Evolutionary conservation across 192 early-diverging fungal genomes (phyloP).

Genomic region (Borealophlyctis nickersoniae): DNA sequence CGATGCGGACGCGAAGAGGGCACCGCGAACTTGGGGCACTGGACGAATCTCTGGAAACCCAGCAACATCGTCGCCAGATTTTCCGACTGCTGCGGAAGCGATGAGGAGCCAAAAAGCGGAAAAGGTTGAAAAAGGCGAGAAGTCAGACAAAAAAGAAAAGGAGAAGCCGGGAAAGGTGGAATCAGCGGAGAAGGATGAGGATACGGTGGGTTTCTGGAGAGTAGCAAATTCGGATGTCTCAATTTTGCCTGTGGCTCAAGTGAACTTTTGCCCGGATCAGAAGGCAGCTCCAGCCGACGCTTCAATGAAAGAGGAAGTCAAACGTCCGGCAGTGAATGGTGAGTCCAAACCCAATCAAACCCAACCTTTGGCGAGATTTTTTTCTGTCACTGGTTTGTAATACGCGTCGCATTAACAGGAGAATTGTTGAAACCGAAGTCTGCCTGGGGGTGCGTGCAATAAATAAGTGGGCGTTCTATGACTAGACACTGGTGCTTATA

Average conservation of each 20-base stretch:
- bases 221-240: neutral
- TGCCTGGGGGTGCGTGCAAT: neutral
- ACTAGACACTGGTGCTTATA: neutral
- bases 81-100: constrained; percentile 22
- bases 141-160: constrained; percentile 9
- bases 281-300: neutral
- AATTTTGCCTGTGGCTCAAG: neutral
- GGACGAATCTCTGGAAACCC: neutral
- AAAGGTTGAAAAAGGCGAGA: constrained; percentile 5
- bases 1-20: neutral
- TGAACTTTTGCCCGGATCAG: neutral
- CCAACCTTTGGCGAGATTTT: too few relatives aligned
- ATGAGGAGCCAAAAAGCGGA: neutral
- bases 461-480: neutral
- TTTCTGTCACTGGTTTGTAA: too few relatives aligned
- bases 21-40: neutral
- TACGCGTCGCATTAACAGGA: too few relatives aligned
- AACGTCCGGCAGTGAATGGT: neutral
- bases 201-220: neutral
- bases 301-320: neutral
- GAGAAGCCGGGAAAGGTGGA: constrained; percentile 2
- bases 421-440: neutral
- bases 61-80: constrained; percentile 11
- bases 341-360: neutral
- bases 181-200: neutral